phyloP scores from a whole-genome alignment of 1,139 yeast genomes.

The Geotrichum restrictum region DNA sequence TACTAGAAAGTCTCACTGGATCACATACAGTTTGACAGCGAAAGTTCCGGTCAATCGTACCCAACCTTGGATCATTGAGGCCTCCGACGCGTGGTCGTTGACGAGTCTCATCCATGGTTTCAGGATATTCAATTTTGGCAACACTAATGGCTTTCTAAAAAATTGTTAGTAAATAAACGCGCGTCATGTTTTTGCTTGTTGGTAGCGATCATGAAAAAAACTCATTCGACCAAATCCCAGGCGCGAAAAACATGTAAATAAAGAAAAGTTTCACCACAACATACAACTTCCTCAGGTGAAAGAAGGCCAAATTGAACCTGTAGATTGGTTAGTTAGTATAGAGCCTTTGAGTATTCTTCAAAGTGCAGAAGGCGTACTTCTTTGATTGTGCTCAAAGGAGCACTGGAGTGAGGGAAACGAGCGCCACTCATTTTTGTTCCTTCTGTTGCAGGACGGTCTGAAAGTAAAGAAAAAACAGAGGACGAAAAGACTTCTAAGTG shows the following conservation, averaged over 20 bases:
- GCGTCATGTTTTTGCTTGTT: constrained; percentile 10
- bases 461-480: background rate
- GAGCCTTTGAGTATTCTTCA: background rate
- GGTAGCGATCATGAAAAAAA: background rate
- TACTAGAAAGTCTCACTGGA: background rate
- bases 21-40: constrained; percentile 76
- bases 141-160: constrained; percentile 81
- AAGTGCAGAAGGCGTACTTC: constrained; percentile 54
- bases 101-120: constrained; percentile 96
- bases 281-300: constrained; percentile 89
- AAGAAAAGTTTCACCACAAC: constrained; percentile 26
- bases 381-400: constrained; percentile 92
- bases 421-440: constrained; percentile 41
- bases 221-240: background rate
- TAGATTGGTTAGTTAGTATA: constrained; percentile 13
- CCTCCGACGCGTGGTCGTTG: constrained; percentile 96
- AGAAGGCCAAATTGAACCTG: constrained; percentile 93
- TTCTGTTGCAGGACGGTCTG: constrained; percentile 1
- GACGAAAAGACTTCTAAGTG: constrained; percentile 4
- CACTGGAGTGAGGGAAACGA: constrained; percentile 88
- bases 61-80: constrained; percentile 91
- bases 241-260: constrained; percentile 18
- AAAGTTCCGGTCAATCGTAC: constrained; percentile 93
- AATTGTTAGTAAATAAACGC: background rate
- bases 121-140: constrained; percentile 96